Percentiles rank a stretch among this genome's conserved stretches.
phyloP scores from a whole-genome alignment of 1,139 yeast species.

The Pneumocystis wakefieldiae region DNA sequence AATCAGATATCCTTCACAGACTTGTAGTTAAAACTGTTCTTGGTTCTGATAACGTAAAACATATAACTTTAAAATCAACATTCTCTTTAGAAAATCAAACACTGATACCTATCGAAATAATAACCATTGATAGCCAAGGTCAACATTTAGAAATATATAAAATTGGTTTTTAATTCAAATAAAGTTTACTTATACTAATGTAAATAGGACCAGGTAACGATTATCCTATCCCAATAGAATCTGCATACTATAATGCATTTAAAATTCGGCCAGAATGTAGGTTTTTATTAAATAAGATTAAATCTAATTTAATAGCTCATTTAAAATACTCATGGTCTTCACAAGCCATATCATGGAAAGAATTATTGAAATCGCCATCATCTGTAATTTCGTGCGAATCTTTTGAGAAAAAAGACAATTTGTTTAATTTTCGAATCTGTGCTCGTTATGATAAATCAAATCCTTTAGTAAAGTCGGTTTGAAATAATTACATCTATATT shows the following conservation, averaged over 20 bases:
- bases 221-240: conserved; percentile 57
- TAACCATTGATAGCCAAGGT: conserved; percentile 24
- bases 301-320: conserved; percentile 19
- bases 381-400: conserved; percentile 47
- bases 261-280: conserved; percentile 43
- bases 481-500: conserved; percentile 16
- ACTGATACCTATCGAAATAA: conserved; percentile 40
- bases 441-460: conserved; percentile 38
- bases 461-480: neutral
- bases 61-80: conserved; percentile 61
- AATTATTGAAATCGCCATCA: conserved; percentile 33
- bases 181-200: conserved; percentile 1
- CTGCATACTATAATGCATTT: conserved; percentile 44
- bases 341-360: conserved; percentile 49
- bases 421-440: conserved; percentile 59
- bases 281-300: neutral
- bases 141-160: conserved; percentile 13
- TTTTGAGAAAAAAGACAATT: conserved; percentile 21
- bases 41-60: conserved; percentile 64
- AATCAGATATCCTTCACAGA: conserved; percentile 50
- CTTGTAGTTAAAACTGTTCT: conserved; percentile 55
- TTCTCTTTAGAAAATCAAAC: conserved; percentile 57
- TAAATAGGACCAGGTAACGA: conserved; percentile 34
- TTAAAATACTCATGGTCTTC: conserved; percentile 54
- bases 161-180: conserved; percentile 12